phyloP scores from a whole-genome alignment of 2,329 filamentous ascomycete genomes.

The Penicillium sp. region DNA sequence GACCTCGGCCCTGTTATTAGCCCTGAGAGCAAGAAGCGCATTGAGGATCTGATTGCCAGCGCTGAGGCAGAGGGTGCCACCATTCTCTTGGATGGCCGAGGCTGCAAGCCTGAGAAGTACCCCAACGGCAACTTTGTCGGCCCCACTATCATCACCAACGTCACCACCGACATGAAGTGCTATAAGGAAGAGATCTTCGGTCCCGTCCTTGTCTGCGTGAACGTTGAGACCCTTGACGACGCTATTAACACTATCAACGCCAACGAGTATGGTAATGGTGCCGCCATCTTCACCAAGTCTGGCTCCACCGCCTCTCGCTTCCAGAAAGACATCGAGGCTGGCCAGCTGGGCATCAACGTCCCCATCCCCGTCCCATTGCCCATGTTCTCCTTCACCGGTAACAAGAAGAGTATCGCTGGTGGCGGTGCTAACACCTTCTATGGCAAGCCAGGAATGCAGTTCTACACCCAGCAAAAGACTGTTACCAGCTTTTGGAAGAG shows the following conservation, averaged over 20 bases:
- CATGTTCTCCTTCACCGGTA: conserved; percentile 67
- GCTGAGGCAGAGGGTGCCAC: conserved; percentile 65
- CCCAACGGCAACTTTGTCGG: conserved; percentile 68
- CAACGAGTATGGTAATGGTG: conserved; percentile 69
- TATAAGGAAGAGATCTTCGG: conserved; percentile 69
- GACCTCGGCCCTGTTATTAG: conserved; percentile 67
- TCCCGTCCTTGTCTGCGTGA: conserved; percentile 64
- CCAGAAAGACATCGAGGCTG: conserved; percentile 66
- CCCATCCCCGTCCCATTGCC: conserved; percentile 64
- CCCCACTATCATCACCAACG: conserved; percentile 65
- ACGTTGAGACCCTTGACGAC: conserved; percentile 61
- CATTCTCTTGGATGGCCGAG: conserved; percentile 63
- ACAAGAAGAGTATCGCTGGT: conserved; percentile 89
- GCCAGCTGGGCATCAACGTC: conserved; percentile 68
- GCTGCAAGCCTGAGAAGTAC: conserved; percentile 63
- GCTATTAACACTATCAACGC: conserved; percentile 65
- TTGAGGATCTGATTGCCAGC: conserved; percentile 61
- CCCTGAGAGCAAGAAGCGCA: conserved; percentile 63
- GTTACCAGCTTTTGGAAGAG: conserved; percentile 89
- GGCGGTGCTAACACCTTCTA: conserved; percentile 95
- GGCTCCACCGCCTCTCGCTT: conserved; percentile 62
- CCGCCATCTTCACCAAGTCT: conserved; percentile 65
- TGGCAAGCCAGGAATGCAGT: conserved; percentile 85
- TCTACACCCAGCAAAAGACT: conserved; percentile 97
- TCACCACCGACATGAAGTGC: conserved; percentile 66